A percentile compares a stretch with the other conserved stretches of the same genome.
phyloP scores from a whole-genome alignment of 768 basidiomycete genomes.

The Crassisporium funariophilum region DNA sequence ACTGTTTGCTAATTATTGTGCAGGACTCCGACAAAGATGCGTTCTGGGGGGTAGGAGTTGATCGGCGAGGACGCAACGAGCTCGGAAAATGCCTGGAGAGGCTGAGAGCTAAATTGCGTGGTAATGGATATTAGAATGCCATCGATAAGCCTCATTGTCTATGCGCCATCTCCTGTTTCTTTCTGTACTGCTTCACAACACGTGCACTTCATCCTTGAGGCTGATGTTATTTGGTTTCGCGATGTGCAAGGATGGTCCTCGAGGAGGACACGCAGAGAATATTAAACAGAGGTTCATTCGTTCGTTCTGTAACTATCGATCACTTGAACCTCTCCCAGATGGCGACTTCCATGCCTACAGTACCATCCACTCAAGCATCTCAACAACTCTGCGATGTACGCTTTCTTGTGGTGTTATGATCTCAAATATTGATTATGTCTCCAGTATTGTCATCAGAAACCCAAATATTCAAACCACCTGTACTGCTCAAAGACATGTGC shows the following conservation, averaged over 20 bases:
- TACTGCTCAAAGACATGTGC: conserved; percentile 62
- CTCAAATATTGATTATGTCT: background rate
- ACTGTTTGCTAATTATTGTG: conserved; percentile 8
- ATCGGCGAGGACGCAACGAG: conserved; percentile 69
- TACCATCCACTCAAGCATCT: conserved; percentile 23
- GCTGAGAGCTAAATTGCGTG: conserved; percentile 57
- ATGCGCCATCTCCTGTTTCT: conserved; percentile 11
- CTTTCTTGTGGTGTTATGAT: background rate
- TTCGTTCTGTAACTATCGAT: conserved; percentile 6
- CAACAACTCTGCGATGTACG: conserved; percentile 46
- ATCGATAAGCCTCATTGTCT: conserved; percentile 33
- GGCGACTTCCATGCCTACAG: conserved; percentile 28
- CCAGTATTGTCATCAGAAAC: conserved; percentile 54
- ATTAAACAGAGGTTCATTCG: conserved; percentile 19
- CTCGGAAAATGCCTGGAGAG: conserved; percentile 71
- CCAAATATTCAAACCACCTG: conserved; percentile 44
- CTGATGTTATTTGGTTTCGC: conserved; percentile 20
- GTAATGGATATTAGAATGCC: conserved; percentile 18
- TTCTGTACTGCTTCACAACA: conserved; percentile 25
- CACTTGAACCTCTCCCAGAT: conserved; percentile 22
- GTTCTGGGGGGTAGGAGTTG: conserved; percentile 77
- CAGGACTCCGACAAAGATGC: conserved; percentile 77
- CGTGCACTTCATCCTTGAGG: conserved; percentile 25
- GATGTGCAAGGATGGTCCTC: conserved; percentile 20
- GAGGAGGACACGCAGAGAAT: conserved; percentile 21